Percentiles rank a stretch among this genome's conserved stretches.
Evolutionary conservation across 768 basidiomycete genomes (phyloP).

Genomic region (Sarcodon sp.): DNA sequence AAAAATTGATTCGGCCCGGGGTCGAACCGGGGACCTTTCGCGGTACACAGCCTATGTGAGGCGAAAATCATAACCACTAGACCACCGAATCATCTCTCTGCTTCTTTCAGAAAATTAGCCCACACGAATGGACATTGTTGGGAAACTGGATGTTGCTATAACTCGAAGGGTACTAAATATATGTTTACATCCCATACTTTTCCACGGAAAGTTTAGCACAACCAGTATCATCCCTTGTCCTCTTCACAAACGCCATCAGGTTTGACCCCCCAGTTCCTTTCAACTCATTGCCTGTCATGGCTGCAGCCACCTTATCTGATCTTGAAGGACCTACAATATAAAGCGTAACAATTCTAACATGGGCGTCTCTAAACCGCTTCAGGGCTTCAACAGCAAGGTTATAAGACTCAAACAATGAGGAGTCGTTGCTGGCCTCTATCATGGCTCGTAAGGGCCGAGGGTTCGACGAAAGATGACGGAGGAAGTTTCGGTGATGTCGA

Average conservation of each 20-base stretch:
- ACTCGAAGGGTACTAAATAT: neutral
- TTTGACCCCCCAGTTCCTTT: slow-evolving; percentile 49
- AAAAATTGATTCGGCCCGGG: slow-evolving; percentile 28
- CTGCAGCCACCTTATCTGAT: neutral
- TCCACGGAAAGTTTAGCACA: slow-evolving; percentile 14
- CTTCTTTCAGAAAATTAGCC: neutral
- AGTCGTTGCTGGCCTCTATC: slow-evolving; percentile 17
- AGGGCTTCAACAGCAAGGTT: slow-evolving; percentile 36
- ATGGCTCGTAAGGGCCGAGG: slow-evolving; percentile 34
- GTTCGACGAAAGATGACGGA: slow-evolving; percentile 32
- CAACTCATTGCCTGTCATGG: slow-evolving; percentile 5
- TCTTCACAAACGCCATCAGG: slow-evolving; percentile 42
- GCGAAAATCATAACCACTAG: slow-evolving; percentile 38
- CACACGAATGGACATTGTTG: neutral
- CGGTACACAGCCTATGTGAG: slow-evolving; percentile 21
- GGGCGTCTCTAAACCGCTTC: slow-evolving; percentile 43
- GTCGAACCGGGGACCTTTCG: slow-evolving; percentile 37
- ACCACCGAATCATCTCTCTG: slow-evolving; percentile 22
- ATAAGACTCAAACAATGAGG: slow-evolving; percentile 24
- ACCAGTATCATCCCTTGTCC: slow-evolving; percentile 37
- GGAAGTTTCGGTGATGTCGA: slow-evolving; percentile 42
- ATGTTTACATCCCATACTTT: neutral
- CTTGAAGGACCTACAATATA: slow-evolving; percentile 38
- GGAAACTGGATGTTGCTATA: neutral
- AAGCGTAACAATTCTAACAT: slow-evolving; percentile 40